These are phyloP conservation scores for Podosphaera fusca DNA, from an alignment of 2,329 filamentous ascomycete species.

Conservation along the genomic window DNA sequence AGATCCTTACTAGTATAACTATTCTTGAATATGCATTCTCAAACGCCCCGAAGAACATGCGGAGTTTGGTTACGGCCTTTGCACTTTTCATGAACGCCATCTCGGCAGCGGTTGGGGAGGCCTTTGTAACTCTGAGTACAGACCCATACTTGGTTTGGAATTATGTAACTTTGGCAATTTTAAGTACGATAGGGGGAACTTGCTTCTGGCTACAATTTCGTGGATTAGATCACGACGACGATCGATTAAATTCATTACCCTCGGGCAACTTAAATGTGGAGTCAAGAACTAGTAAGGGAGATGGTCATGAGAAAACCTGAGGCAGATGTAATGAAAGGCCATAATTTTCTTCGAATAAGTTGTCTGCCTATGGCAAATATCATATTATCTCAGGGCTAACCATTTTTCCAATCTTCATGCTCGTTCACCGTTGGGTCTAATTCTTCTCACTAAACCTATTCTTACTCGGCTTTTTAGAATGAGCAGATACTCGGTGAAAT, in stretches of 20 bases:
- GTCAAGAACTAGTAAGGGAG: neutral
- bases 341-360: too few species aligned
- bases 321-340: too few species aligned
- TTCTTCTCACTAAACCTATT: too few species aligned
- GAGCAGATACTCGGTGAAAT: too few species aligned
- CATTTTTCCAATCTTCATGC: too few species aligned
- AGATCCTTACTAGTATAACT: slow-evolving; percentile 33
- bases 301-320: neutral
- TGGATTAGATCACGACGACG: slow-evolving; percentile 42
- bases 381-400: too few species aligned
- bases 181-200: slow-evolving; percentile 37
- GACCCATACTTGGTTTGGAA: slow-evolving; percentile 52
- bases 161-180: slow-evolving; percentile 37
- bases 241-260: slow-evolving; percentile 16
- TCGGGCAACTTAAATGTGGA: neutral
- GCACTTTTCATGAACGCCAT: slow-evolving; percentile 50
- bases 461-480: too few species aligned
- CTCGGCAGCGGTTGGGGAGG: slow-evolving; percentile 46
- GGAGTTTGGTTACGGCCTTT: slow-evolving; percentile 47
- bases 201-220: slow-evolving; percentile 47
- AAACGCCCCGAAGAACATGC: slow-evolving; percentile 62
- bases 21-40: slow-evolving; percentile 56
- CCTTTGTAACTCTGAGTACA: slow-evolving; percentile 33
- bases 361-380: too few species aligned
- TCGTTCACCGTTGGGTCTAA: too few species aligned